A percentile compares a stretch with the other conserved stretches of the same genome.
These are phyloP conservation scores for Guyanaporus albipodus DNA, from an alignment of 768 basidiomycete species.

Conservation along the genomic window DNA sequence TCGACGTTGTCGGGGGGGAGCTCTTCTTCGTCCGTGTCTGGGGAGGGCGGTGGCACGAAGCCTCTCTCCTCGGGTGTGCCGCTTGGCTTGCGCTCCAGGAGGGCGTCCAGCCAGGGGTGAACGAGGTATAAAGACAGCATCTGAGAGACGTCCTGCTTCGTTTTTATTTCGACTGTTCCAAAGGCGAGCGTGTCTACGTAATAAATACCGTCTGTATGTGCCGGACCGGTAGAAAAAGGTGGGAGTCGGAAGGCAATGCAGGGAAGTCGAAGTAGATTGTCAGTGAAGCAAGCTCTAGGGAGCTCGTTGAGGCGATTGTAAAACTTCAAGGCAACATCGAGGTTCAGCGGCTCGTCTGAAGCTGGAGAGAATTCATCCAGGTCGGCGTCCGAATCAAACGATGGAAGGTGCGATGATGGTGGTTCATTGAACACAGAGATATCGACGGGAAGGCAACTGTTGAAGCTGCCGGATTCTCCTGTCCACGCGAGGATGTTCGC, in stretches of 20 bases:
- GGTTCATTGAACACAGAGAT: neutral
- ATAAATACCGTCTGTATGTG: neutral
- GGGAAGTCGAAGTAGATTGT: slow-evolving; percentile 1
- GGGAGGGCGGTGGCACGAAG: neutral
- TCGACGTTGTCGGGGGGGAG: neutral
- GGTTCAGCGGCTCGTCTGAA: neutral
- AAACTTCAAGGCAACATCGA: neutral
- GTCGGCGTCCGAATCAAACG: neutral
- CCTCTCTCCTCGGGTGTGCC: too few relatives aligned
- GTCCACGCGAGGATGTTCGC: too few relatives aligned
- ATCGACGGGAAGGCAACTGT: neutral
- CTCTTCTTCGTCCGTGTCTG: neutral
- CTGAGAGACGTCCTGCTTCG: neutral
- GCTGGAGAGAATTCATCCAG: neutral
- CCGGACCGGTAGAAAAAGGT: neutral
- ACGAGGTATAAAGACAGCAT: neutral
- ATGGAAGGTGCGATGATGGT: neutral
- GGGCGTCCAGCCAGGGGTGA: neutral
- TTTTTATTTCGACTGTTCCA: neutral
- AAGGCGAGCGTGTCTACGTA: neutral
- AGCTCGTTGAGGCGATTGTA: neutral
- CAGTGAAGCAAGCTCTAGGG: neutral
- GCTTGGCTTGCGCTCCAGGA: neutral
- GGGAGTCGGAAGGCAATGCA: slow-evolving; percentile 2
- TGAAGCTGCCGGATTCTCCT: too few relatives aligned